Base-by-base conservation (phyloP, 345 rosid genomes). In the Dovyalis caffra region DNA sequence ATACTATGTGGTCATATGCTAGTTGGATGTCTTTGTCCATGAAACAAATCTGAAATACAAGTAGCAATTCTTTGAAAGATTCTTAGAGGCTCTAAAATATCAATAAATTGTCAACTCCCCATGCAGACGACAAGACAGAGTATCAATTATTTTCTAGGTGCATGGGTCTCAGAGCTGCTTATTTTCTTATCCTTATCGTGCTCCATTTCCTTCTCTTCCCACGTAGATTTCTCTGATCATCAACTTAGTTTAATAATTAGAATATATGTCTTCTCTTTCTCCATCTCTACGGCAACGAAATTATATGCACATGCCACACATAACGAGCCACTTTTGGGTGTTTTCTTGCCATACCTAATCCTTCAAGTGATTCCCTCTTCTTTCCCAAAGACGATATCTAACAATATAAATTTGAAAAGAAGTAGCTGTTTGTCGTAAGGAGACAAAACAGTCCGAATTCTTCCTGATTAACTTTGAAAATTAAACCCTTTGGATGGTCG, bases 81-180 rank as follows among this genome's bases (percentile, higher is more conserved):
- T 85, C 86, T 23, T 38, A 16, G 10, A 31, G 34, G 71, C 37
- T 37, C 20, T 68, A 70, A 66, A 71, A 69, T 60, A 43, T 12
- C 47, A 82, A 67, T 63, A 35, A 76, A 75, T 78, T 68, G 88
- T 85, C 86, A 82, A 83, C 86, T 75, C 86, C 73, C 69, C 83
- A 74, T 73, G 86, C 79, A 78, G 21, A 71, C 53, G 71, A 80
- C 74, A 70, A 49, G 80, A 80, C 84, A 76, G 18, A 0, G 33
- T 3, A 68, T 70, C 28, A 40, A 71, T 14, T 25, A 16, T 58
- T 74, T 77, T 71, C 66, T 49, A 73, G 43, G 37, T 60, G 71
- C 8, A 62, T 63, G 77, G 64, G 6, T 47, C 12, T 60, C 61
- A 58, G 68, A 66, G 23, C 10, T 43, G 18, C 47, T 40, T 64